Base-by-base conservation (phyloP, 257 asterid genomes). In the Euphrasia confusa region DNA sequence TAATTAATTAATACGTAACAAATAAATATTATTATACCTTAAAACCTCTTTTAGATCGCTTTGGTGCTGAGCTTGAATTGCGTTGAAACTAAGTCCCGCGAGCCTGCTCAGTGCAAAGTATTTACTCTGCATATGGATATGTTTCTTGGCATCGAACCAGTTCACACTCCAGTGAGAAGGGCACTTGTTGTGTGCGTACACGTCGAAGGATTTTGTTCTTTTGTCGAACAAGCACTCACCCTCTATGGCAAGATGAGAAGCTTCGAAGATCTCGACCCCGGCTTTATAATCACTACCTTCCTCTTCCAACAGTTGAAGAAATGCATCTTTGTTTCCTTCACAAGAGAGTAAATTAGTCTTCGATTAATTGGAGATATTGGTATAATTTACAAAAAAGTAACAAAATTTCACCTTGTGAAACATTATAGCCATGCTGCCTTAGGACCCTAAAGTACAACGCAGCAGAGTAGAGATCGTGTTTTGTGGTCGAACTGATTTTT, bases 81-180 rank as follows among this genome's bases (percentile, higher is more conserved):
- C 70, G 64, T 88, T 88, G 47, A 80, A 88, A 71, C 88, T 84
- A 56, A 83, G 83, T 44, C 73, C 72, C 1, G 90, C 86, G 10
- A 84, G 64, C 13, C 76, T 28, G 4, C 72, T 66, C 72, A 87
- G 26, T 5, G 10, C 18, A 7, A 73, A 4, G 4, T 26, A 24
- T 7, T 56, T 28, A 11, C 39, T 14, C 2, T 27, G 45, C 1
- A 54, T 69, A 6, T 12, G 52, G 7, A 81, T 67, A 42, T 79
- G 49, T 68, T 66, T 70, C 74, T 70, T 81, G 47, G 74, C 82
- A 18, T 69, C 69, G 50, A 67, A 86, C 95, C 95, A 86, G 17
- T 33, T 60, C 44, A 77, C 83, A 40, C 77, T 75, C 80, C 76
- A 67, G 21, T 81, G 81, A 52, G 40, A 40, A 30, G 89, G 85